Conservation (phyloP, 2,329 filamentous ascomycete genomes). For the Endoconidiophora laricicola region DNA sequence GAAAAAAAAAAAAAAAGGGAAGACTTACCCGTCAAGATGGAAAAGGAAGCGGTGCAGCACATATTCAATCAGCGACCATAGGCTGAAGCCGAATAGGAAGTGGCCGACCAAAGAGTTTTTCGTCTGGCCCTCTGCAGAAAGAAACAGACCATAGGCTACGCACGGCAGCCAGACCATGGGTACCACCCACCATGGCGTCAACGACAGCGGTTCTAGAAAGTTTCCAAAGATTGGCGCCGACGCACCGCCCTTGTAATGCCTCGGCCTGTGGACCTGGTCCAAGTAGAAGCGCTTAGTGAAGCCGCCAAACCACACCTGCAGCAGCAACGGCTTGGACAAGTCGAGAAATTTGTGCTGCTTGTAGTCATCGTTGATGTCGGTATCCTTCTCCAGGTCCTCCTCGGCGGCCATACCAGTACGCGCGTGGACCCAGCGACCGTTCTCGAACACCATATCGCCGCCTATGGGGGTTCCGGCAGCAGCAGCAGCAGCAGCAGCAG, state of each 20-base stretch:
- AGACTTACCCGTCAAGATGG: conserved; percentile 72
- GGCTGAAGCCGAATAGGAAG: conserved; percentile 49
- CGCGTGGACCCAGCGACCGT: conserved; percentile 28
- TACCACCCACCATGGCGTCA: conserved; percentile 88
- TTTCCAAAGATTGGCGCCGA: conserved; percentile 94
- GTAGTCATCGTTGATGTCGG: conserved; percentile 60
- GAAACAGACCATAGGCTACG: conserved; percentile 53
- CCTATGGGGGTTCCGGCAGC: conserved; percentile 19
- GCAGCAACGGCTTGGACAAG: conserved; percentile 64
- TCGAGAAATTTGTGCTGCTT: conserved; percentile 90
- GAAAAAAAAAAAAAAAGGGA: not conserved
- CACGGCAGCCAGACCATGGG: conserved; percentile 74
- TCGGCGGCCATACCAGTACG: conserved; percentile 78
- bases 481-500: conserved; percentile 16
- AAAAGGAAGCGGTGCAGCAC: conserved; percentile 78
- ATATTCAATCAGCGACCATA: conserved; percentile 91
- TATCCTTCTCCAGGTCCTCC: conserved; percentile 76
- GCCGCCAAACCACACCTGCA: conserved; percentile 74
- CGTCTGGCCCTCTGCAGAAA: conserved; percentile 42
- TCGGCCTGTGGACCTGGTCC: conserved; percentile 84
- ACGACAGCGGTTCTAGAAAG: conserved; percentile 91
- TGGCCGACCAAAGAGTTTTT: conserved; percentile 35
- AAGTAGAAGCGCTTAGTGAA: conserved; percentile 96
- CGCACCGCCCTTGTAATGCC: conserved; percentile 85
- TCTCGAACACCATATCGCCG: conserved; percentile 16